Conservation (phyloP, 2,329 filamentous ascomycete species). For the Paraphoma sp. region DNA sequence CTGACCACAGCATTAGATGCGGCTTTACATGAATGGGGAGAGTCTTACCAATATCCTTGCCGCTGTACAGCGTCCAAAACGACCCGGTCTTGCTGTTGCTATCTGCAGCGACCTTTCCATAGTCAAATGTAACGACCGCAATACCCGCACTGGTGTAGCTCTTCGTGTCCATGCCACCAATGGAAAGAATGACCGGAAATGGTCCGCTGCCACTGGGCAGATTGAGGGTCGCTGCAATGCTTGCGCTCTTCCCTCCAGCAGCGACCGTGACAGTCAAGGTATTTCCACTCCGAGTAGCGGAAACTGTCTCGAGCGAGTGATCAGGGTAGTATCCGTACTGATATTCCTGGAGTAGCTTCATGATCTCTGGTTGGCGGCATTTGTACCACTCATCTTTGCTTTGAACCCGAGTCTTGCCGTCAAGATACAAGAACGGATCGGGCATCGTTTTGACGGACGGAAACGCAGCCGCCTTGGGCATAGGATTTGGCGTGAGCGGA, state of each 20-base stretch:
- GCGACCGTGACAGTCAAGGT: constrained; percentile 53
- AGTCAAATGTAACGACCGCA: constrained; percentile 59
- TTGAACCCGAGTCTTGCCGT: constrained; percentile 52
- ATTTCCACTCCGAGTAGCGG: constrained; percentile 55
- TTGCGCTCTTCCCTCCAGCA: constrained; percentile 53
- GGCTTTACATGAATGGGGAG: not conserved
- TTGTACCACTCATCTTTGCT: constrained; percentile 57
- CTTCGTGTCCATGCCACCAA: constrained; percentile 58
- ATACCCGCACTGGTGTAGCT: constrained; percentile 57
- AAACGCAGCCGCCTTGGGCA: constrained; percentile 31
- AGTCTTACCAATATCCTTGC: constrained; percentile 55
- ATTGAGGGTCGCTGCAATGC: constrained; percentile 53
- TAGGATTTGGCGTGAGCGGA: constrained; percentile 31
- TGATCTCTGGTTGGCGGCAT: constrained; percentile 59
- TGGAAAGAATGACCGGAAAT: constrained; percentile 55
- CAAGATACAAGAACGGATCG: constrained; percentile 55
- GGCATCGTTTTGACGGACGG: constrained; percentile 45
- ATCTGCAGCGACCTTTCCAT: constrained; percentile 56
- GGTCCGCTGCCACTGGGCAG: constrained; percentile 53
- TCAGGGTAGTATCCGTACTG: constrained; percentile 61
- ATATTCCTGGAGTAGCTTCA: constrained; percentile 59
- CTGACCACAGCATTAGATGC: constrained; percentile 15
- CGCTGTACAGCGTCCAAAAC: constrained; percentile 59
- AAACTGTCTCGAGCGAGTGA: constrained; percentile 55
- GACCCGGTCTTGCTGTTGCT: constrained; percentile 58